phyloP scores from a whole-genome alignment of 2,329 filamentous ascomycete species.

The Zalaria sp. region DNA sequence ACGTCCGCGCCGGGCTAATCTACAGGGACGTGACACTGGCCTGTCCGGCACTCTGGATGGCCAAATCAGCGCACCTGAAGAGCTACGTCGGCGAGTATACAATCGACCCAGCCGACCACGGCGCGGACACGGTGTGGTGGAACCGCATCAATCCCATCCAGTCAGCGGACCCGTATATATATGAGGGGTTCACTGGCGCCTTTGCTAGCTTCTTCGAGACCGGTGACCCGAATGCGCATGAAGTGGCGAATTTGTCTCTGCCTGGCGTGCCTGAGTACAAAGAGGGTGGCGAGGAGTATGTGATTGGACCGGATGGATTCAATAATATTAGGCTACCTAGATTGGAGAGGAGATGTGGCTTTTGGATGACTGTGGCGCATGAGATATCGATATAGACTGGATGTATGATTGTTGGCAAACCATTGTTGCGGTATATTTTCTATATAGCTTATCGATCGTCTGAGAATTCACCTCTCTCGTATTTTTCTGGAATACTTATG shows the following conservation, averaged over 20 bases:
- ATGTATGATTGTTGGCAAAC: no score
- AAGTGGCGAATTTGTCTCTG: conserved; percentile 32
- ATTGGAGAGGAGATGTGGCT: conserved; percentile 35
- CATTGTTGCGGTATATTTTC: no score
- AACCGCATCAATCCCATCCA: conserved; percentile 41
- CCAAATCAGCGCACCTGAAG: conserved; percentile 26
- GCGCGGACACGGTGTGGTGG: conserved; percentile 46
- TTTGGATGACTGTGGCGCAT: conserved; percentile 35
- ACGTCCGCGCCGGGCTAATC: conserved; percentile 39
- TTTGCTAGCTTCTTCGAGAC: conserved; percentile 48
- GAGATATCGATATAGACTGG: conserved; percentile 27
- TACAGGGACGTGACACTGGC: conserved; percentile 45
- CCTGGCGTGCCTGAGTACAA: conserved; percentile 31
- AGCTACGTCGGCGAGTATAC: conserved; percentile 47
- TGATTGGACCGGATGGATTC: conserved; percentile 33
- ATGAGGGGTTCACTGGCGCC: conserved; percentile 43
- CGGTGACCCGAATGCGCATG: conserved; percentile 43
- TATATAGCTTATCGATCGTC: no score
- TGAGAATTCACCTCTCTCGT: no score
- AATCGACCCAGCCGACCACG: conserved; percentile 45
- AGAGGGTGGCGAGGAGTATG: conserved; percentile 32
- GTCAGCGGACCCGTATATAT: conserved; percentile 36
- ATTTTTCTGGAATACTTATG: no score
- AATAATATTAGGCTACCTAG: conserved; percentile 21
- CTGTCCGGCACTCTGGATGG: conserved; percentile 46